phyloP scores from a whole-genome alignment of 345 rosid species.

The Acer saccharum region DNA sequence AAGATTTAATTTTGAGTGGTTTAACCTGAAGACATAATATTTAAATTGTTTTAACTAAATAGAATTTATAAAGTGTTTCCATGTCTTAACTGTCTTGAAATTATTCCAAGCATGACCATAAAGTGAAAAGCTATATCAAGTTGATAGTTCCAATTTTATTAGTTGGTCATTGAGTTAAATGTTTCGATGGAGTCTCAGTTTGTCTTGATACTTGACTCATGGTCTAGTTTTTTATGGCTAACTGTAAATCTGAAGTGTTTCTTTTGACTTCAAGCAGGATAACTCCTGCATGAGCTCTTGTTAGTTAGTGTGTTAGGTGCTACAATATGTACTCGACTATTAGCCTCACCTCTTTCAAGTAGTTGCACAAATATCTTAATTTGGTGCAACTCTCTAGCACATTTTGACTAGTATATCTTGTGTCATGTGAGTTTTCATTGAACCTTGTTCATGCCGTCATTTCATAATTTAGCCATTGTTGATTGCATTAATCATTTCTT shows the following conservation, averaged over 20 bases:
- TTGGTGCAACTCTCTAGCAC: background rate
- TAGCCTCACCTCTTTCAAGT: background rate
- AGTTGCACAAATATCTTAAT: background rate
- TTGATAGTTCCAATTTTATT: constrained; percentile 2
- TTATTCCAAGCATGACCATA: background rate
- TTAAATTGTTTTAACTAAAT: too few species aligned
- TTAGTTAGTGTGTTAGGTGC: background rate
- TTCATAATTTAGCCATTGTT: background rate
- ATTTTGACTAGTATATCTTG: background rate
- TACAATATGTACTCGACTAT: background rate
- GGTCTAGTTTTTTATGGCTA: background rate
- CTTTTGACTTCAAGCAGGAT: background rate
- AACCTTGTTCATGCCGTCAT: background rate
- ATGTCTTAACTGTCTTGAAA: background rate
- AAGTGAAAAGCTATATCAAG: background rate
- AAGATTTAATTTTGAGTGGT: background rate
- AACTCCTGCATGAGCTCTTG: background rate
- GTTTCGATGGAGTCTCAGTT: background rate
- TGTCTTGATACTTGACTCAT: too few species aligned
- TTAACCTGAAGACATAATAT: background rate
- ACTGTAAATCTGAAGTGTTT: background rate
- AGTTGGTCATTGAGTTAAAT: background rate
- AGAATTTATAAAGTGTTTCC: background rate
- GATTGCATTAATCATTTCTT: background rate
- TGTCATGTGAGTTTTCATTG: background rate